These are phyloP conservation scores for Sphagnum magellanicum DNA, from an alignment of 228 moss, liverwort and hornwort species.

Conservation along the genomic window DNA sequence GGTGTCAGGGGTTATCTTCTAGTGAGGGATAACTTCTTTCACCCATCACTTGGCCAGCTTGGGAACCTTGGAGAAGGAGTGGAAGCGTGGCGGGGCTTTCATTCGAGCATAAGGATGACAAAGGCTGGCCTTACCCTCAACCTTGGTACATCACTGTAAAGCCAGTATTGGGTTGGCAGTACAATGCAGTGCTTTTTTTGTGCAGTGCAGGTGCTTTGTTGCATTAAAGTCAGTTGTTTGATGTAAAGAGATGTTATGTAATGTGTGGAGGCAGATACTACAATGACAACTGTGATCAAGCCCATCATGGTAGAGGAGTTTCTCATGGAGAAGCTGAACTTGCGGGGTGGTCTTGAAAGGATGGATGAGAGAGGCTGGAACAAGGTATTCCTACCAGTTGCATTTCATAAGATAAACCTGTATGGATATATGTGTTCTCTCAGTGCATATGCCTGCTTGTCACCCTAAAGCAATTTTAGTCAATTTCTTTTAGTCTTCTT, in stretches of 20 bases:
- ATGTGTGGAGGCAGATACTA: constrained; percentile 43
- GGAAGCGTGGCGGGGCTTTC: constrained; percentile 80
- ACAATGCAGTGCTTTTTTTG: neutral
- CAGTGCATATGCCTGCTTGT: neutral
- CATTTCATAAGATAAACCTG: too few relatives aligned
- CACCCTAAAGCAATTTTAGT: neutral
- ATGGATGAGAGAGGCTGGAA: neutral
- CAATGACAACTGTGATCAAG: constrained; percentile 79
- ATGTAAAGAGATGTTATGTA: neutral
- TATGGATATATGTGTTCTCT: too few relatives aligned
- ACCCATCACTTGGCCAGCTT: constrained; percentile 53
- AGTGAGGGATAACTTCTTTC: constrained; percentile 81
- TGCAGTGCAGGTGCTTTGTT: too few relatives aligned
- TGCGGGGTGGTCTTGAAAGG: constrained; percentile 18
- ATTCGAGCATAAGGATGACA: constrained; percentile 74
- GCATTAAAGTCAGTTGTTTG: too few relatives aligned
- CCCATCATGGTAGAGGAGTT: constrained; percentile 40
- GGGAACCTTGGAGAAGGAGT: constrained; percentile 83
- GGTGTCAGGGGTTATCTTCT: constrained; percentile 63
- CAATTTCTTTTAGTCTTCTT: neutral
- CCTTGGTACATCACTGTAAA: constrained; percentile 38
- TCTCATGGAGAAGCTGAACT: constrained; percentile 42
- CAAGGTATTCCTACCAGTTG: neutral
- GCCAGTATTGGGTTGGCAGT: neutral
- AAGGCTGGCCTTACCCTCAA: constrained; percentile 68